A percentile compares a stretch with the other conserved stretches of the same genome.
Conservation (phyloP, 2,329 filamentous ascomycete genomes). For the Alternaria gansuensis region DNA sequence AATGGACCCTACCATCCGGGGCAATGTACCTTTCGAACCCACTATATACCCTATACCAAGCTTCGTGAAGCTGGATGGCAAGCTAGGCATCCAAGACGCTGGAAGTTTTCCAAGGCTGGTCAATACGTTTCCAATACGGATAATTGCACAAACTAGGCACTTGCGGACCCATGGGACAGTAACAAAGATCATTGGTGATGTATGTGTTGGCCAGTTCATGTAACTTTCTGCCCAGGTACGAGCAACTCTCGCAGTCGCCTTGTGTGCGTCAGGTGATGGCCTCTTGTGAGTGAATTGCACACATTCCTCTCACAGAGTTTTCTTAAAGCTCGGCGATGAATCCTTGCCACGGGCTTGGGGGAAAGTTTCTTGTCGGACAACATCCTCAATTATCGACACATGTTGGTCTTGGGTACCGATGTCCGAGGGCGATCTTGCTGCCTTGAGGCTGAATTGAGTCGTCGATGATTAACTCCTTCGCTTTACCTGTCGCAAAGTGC, state of each 20-base stretch:
- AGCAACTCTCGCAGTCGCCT: background rate
- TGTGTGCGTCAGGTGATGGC: background rate
- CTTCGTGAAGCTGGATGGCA: background rate
- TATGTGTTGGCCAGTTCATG: background rate
- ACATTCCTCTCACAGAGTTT: too few relatives aligned
- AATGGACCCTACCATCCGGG: background rate
- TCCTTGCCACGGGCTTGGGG: background rate
- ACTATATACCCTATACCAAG: slow-evolving; percentile 5
- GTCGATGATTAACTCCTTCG: background rate
- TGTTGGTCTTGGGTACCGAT: background rate
- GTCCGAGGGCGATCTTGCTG: background rate
- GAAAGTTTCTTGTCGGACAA: background rate
- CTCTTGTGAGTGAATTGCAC: background rate
- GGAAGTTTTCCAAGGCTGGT: background rate
- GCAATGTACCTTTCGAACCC: background rate
- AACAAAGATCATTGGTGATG: background rate
- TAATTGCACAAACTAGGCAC: background rate
- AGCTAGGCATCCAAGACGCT: slow-evolving; percentile 4
- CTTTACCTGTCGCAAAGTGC: background rate
- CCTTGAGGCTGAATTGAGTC: background rate
- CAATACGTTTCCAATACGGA: background rate
- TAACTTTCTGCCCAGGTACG: background rate
- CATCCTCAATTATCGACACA: background rate
- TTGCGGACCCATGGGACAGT: background rate
- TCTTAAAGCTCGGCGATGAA: background rate